Percentiles rank a stretch among this genome's conserved stretches.
Conservation (phyloP, 164 flowering plant species). For the Aristolochia contorta region DNA sequence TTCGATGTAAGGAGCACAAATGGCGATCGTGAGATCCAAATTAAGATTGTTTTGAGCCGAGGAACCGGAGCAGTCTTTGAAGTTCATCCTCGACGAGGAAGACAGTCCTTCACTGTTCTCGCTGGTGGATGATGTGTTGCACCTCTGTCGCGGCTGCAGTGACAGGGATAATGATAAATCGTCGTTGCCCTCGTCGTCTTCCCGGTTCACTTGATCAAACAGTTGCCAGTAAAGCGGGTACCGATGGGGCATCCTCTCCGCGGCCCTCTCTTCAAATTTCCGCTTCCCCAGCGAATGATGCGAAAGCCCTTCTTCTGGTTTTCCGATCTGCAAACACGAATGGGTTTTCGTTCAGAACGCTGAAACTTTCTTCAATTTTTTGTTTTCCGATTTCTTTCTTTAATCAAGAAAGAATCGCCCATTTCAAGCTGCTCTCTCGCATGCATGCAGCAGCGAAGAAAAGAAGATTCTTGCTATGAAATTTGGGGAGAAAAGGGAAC, state of each 20-base stretch:
- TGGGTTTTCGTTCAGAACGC: background rate
- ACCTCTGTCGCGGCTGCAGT: slow-evolving; percentile 28
- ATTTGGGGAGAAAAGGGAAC: background rate
- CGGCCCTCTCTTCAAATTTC: no score
- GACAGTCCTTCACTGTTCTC: slow-evolving; percentile 49
- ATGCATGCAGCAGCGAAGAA: no score
- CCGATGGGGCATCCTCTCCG: background rate
- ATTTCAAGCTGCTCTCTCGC: no score
- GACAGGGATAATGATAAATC: slow-evolving; percentile 46
- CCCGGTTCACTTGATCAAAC: background rate
- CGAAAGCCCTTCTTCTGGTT: slow-evolving; percentile 5
- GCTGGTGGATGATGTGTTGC: slow-evolving; percentile 30
- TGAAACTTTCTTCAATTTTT: background rate
- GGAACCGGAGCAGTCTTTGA: slow-evolving; percentile 25
- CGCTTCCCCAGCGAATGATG: background rate
- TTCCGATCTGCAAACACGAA: background rate
- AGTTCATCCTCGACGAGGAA: slow-evolving; percentile 19
- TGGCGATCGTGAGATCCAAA: slow-evolving; percentile 22
- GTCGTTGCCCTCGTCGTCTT: slow-evolving; percentile 14
- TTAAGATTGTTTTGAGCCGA: slow-evolving; percentile 12
- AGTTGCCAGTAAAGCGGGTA: background rate
- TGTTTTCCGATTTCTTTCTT: no score
- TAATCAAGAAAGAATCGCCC: no score
- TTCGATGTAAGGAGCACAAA: slow-evolving; percentile 4
- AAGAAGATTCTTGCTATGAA: no score